These are phyloP conservation scores for Immersiella caudata DNA, from an alignment of 495 filamentous ascomycete species.

Conservation along the genomic window DNA sequence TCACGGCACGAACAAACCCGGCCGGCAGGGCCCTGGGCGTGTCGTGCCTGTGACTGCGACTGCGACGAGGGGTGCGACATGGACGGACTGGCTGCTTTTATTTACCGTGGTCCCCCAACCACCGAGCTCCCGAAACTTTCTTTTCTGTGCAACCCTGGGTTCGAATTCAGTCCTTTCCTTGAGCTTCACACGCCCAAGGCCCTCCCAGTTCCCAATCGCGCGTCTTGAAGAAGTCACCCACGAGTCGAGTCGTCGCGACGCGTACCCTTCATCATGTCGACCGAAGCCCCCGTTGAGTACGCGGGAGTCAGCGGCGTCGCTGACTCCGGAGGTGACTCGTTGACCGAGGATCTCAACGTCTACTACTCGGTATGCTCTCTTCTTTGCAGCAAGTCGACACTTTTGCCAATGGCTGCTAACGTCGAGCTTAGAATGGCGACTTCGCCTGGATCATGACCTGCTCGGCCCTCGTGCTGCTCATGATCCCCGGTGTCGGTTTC, in stretches of 20 bases:
- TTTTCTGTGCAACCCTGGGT: slow-evolving; percentile 24
- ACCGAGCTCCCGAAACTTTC: slow-evolving; percentile 8
- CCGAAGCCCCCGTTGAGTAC: slow-evolving; percentile 57
- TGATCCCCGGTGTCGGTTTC: slow-evolving; percentile 98
- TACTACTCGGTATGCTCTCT: slow-evolving; percentile 70
- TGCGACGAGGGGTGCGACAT: not conserved
- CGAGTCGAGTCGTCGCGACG: not conserved
- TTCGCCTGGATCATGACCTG: slow-evolving; percentile 89
- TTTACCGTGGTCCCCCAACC: slow-evolving; percentile 34
- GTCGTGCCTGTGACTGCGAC: not conserved
- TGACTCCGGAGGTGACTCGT: slow-evolving; percentile 72
- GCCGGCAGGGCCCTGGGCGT: slow-evolving; percentile 9
- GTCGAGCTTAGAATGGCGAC: slow-evolving; percentile 58
- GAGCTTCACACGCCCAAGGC: slow-evolving; percentile 10
- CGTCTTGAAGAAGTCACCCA: slow-evolving; percentile 1
- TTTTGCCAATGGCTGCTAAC: not conserved
- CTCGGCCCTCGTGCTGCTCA: slow-evolving; percentile 89
- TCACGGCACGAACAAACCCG: slow-evolving; percentile 15
- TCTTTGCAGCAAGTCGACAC: not conserved
- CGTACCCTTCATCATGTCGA: slow-evolving; percentile 32
- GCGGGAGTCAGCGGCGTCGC: slow-evolving; percentile 57
- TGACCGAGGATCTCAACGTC: slow-evolving; percentile 74
- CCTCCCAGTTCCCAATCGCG: slow-evolving; percentile 9
- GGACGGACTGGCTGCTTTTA: slow-evolving; percentile 16
- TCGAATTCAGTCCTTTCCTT: slow-evolving; percentile 22